A percentile compares a stretch with the other conserved stretches of the same genome.
Conservation (phyloP, 202 grass and related monocot genomes). For the Digitaria exilis region DNA sequence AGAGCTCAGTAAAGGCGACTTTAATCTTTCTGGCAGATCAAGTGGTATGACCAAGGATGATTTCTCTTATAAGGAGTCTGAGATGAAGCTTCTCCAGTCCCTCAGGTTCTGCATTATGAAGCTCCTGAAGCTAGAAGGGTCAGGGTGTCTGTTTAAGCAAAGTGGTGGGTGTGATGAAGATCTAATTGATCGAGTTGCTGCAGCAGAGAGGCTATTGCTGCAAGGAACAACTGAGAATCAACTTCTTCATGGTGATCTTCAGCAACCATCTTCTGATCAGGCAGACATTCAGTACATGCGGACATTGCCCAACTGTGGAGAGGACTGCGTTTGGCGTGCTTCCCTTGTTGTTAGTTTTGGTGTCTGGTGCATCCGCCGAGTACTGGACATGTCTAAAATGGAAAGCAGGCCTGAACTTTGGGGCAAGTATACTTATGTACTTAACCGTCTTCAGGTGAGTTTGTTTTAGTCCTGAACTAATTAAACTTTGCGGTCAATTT, state of each 20-base stretch:
- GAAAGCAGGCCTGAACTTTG: slow-evolving; percentile 95
- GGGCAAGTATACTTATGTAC: slow-evolving; percentile 97
- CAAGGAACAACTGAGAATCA: slow-evolving; percentile 47
- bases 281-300: slow-evolving; percentile 36
- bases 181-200: slow-evolving; percentile 75
- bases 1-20: slow-evolving; percentile 53
- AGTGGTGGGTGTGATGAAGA: slow-evolving; percentile 82
- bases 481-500: background rate
- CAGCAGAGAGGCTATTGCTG: slow-evolving; percentile 54
- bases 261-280: slow-evolving; percentile 48
- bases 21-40: slow-evolving; percentile 45
- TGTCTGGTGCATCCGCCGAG: slow-evolving; percentile 80
- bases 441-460: slow-evolving; percentile 91
- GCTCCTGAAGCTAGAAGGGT: slow-evolving; percentile 80
- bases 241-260: slow-evolving; percentile 40
- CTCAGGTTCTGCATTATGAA: slow-evolving; percentile 74
- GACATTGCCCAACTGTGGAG: slow-evolving; percentile 62
- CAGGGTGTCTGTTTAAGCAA: slow-evolving; percentile 82
- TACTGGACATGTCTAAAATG: slow-evolving; percentile 71
- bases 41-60: slow-evolving; percentile 51
- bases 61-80: slow-evolving; percentile 67
- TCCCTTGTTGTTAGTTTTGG: slow-evolving; percentile 80
- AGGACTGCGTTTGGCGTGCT: slow-evolving; percentile 74
- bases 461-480: slow-evolving; percentile 2
- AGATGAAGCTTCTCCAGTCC: slow-evolving; percentile 77